These are phyloP conservation scores for Podaxis pistillaris DNA, from an alignment of 768 basidiomycete species.

Conservation along the genomic window DNA sequence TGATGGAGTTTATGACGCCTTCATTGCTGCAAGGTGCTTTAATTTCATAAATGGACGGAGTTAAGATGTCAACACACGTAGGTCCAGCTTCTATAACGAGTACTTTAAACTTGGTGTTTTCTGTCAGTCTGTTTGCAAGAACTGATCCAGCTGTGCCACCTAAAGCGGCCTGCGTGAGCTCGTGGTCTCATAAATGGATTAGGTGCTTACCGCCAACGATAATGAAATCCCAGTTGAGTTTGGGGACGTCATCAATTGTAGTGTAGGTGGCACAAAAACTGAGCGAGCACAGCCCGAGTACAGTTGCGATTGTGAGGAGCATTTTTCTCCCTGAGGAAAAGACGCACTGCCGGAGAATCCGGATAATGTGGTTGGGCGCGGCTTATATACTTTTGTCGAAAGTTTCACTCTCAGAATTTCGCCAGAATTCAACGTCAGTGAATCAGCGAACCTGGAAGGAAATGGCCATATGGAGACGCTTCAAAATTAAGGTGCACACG, in stretches of 20 bases:
- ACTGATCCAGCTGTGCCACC: conserved; percentile 30
- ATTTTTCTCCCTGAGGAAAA: background rate
- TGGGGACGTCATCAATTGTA: conserved; percentile 6
- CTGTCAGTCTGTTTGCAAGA: conserved; percentile 27
- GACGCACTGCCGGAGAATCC: background rate
- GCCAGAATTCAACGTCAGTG: no score
- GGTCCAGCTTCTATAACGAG: conserved; percentile 17
- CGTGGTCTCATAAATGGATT: no score
- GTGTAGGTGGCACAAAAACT: conserved; percentile 1
- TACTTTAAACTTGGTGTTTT: conserved; percentile 15
- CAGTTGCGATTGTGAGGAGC: background rate
- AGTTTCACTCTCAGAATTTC: background rate
- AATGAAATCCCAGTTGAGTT: conserved; percentile 14
- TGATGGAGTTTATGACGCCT: background rate
- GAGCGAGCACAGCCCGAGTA: background rate
- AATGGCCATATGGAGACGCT: no score
- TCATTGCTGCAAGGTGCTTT: background rate
- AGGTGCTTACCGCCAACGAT: conserved; percentile 23
- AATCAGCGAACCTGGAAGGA: no score
- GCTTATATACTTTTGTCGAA: background rate
- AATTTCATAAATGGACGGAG: background rate
- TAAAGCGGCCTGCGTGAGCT: conserved; percentile 5
- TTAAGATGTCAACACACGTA: conserved; percentile 10
- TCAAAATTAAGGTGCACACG: no score
- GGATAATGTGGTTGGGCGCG: background rate